Evolutionary conservation across 305 asterid species (phyloP), one percentile per base, ranked within the genome.

Genomic region (Euphrasia arctica): DNA sequence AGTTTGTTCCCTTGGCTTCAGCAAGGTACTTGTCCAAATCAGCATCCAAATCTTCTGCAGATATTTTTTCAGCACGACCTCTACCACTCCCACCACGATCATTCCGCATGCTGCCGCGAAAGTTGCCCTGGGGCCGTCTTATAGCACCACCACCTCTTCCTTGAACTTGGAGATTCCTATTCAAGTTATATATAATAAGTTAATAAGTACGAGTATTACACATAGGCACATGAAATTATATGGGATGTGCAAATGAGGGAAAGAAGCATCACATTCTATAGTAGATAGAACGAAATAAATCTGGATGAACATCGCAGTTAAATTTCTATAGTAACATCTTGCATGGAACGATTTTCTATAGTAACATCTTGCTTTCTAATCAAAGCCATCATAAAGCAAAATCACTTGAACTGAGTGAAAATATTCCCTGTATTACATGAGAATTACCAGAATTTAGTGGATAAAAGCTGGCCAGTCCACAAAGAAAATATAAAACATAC

Each of bases 1-100:
- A 70, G 43, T 18, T 63, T 28, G 73, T 39, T 68, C 69, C 70
- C 63, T 68, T 73, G 31, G 79, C 74, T 56, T 48, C 66, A 50
- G 70, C 60, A 60, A 45, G 77, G 71, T 83, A 81, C 70, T 63
- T 77, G 2, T 78, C 87, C 79, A 81, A 49, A 62, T 84, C 87
- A 70, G 82, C 80, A 77, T 81, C 85, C 49, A 81, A 79, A 58
- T 75, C 82, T 63, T 77, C 77, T 47, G 78, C 79, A 13, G 87
- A 77, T 67, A 73, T 51, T 12, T 49, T 68, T 63, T 66, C 69
- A 48, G 14, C 49, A 34, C 45, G 74, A 34, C 58, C 68, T 62
- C 80, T 62, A 25, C 62, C 71, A 48, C 60, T 62, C 28, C 72
- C 65, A 25, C 72, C 65, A 25, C 67, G 65, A 22, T 59, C 74